Evolutionary conservation across 2,329 filamentous ascomycete species (phyloP).

Genomic region (Aspergillus hortae): DNA sequence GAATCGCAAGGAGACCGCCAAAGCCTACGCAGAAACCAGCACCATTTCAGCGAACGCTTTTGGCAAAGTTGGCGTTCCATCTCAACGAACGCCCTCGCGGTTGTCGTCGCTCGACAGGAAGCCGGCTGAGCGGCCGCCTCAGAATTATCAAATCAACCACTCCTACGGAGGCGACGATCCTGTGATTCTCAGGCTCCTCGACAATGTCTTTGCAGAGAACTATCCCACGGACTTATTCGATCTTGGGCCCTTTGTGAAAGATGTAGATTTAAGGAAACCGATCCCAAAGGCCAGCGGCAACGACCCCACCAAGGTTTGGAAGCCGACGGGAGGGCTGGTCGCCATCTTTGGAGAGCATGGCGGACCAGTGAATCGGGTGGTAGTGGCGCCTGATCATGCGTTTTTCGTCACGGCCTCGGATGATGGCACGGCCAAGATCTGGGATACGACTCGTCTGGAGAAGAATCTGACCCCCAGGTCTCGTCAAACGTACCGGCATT

Average conservation of each 20-base stretch:
- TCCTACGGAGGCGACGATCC: conserved; percentile 78
- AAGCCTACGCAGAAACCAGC: conserved; percentile 62
- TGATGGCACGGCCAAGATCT: conserved; percentile 85
- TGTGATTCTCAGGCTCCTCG: conserved; percentile 62
- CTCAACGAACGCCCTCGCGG: conserved; percentile 36
- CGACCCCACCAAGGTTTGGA: conserved; percentile 65
- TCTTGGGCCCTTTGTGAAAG: conserved; percentile 75
- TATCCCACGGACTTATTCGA: conserved; percentile 60
- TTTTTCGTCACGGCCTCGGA: conserved; percentile 95
- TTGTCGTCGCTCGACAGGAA: conserved; percentile 35
- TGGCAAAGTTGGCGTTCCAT: conserved; percentile 58
- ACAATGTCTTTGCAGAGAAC: conserved; percentile 74
- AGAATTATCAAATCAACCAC: conserved; percentile 63
- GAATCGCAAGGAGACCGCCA: conserved; percentile 54
- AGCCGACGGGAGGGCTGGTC: conserved; percentile 76
- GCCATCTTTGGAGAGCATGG: conserved; percentile 87
- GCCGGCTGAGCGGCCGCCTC: conserved; percentile 22
- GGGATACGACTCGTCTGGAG: conserved; percentile 87
- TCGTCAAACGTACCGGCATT: conserved; percentile 78
- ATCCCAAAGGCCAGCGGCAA: conserved; percentile 55
- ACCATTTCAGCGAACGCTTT: conserved; percentile 63
- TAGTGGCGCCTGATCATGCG: conserved; percentile 80
- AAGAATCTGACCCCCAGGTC: conserved; percentile 86
- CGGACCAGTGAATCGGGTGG: conserved; percentile 74
- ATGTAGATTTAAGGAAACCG: conserved; percentile 53